Percentiles rank a stretch among this genome's conserved stretches.
phyloP scores from a whole-genome alignment of 164 flowering plant genomes.

The Magnolia officinalis region DNA sequence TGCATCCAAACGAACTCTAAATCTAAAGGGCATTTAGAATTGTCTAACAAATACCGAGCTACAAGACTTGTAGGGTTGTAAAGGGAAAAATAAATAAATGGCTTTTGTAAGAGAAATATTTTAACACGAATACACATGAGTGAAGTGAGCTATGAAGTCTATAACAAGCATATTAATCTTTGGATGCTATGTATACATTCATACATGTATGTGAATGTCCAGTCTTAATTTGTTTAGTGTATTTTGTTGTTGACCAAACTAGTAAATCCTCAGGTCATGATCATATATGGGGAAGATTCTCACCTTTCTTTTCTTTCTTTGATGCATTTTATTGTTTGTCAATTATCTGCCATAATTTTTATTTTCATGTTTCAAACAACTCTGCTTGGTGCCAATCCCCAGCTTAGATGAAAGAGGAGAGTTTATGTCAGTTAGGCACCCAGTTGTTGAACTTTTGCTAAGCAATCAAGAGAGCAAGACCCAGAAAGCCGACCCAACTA shows the following conservation, averaged over 20 bases:
- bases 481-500: background rate
- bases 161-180: no score
- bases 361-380: background rate
- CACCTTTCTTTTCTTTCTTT: background rate
- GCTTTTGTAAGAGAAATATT: no score
- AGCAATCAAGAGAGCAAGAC: background rate
- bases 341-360: background rate
- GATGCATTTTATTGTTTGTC: background rate
- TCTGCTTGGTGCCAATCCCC: background rate
- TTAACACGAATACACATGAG: no score
- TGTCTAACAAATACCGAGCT: no score
- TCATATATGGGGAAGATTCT: background rate
- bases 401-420: background rate
- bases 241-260: background rate
- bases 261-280: background rate
- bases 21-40: background rate
- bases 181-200: background rate
- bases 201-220: background rate
- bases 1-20: background rate
- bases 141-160: no score
- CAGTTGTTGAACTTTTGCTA: background rate
- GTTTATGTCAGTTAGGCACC: no score
- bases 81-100: background rate
- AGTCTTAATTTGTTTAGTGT: background rate
- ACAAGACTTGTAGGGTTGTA: no score